A percentile compares a stretch with the other conserved stretches of the same genome.
phyloP scores from a whole-genome alignment of 768 basidiomycete genomes.

The Mycena albidolilacea region DNA sequence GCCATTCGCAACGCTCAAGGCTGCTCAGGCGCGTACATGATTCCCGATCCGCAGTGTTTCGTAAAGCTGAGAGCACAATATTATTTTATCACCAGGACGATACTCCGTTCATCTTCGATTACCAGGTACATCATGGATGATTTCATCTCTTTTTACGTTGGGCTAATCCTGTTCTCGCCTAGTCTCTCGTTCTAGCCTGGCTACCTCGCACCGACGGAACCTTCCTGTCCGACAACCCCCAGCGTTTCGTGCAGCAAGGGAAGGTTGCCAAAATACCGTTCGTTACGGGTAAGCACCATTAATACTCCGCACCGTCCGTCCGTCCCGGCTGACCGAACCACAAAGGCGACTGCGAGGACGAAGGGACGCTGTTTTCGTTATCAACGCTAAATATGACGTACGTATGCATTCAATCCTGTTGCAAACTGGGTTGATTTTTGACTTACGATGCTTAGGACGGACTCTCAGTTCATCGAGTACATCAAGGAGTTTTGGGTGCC shows the following conservation, averaged over 20 bases:
- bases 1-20: constrained; percentile 53
- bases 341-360: constrained; percentile 48
- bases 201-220: constrained; percentile 35
- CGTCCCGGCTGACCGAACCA: background rate
- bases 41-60: too few species aligned
- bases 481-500: constrained; percentile 29
- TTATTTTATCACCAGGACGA: constrained; percentile 44
- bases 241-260: constrained; percentile 50
- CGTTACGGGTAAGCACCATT: constrained; percentile 6
- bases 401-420: background rate
- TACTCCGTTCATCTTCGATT: constrained; percentile 56
- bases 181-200: constrained; percentile 65
- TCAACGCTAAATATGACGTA: constrained; percentile 48
- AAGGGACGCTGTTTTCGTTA: constrained; percentile 52
- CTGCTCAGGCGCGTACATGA: constrained; percentile 41
- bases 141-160: background rate
- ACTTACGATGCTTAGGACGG: constrained; percentile 21
- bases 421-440: background rate
- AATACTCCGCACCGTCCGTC: background rate
- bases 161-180: background rate
- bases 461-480: constrained; percentile 31
- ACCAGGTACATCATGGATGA: constrained; percentile 49
- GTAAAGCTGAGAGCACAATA: too few species aligned
- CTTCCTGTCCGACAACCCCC: constrained; percentile 56
- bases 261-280: too few species aligned